phyloP scores from a whole-genome alignment of 2,329 filamentous ascomycete genomes.

The Calycina herbarum region DNA sequence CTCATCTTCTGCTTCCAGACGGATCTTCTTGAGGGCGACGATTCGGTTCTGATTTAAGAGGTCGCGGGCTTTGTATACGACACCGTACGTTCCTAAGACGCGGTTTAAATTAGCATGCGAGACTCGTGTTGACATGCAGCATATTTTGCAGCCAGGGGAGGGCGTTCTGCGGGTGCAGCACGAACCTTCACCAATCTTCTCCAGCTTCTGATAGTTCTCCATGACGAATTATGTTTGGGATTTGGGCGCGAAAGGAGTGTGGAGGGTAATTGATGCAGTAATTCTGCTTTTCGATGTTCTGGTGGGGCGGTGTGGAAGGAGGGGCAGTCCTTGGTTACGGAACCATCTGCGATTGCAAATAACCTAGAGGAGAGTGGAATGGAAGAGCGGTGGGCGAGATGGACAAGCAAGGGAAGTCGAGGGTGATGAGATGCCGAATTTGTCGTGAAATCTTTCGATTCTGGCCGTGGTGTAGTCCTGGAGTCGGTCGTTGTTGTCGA shows the following conservation, averaged over 20 bases:
- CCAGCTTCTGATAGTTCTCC: conserved; percentile 96
- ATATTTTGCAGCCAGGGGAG: conserved; percentile 5
- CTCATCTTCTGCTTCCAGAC: conserved; percentile 92
- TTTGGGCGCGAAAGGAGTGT: conserved; percentile 30
- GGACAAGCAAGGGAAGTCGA: conserved; percentile 10
- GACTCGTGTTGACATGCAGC: conserved; percentile 10
- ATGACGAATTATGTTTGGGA: conserved; percentile 49
- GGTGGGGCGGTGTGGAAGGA: conserved; percentile 38
- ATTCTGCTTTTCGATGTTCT: conserved; percentile 30
- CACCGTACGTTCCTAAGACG: conserved; percentile 79
- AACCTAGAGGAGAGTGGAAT: conserved; percentile 25
- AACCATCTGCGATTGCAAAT: conserved; percentile 17
- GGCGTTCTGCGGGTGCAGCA: conserved; percentile 15
- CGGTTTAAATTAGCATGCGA: conserved; percentile 24
- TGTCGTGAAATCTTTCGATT: conserved; percentile 15
- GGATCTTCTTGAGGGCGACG: conserved; percentile 92
- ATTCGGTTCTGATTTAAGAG: conserved; percentile 80
- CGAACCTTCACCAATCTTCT: conserved; percentile 94
- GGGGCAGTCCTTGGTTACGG: conserved; percentile 30
- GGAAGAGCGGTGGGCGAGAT: conserved; percentile 9
- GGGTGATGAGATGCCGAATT: conserved; percentile 15
- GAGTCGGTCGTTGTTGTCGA: conserved; percentile 16
- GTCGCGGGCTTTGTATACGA: conserved; percentile 92
- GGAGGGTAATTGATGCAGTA: conserved; percentile 33
- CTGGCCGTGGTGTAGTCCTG: conserved; percentile 10